Base-by-base conservation (phyloP, 371 early-diverging fungal genomes). In the Lichtheimia corymbifera region DNA sequence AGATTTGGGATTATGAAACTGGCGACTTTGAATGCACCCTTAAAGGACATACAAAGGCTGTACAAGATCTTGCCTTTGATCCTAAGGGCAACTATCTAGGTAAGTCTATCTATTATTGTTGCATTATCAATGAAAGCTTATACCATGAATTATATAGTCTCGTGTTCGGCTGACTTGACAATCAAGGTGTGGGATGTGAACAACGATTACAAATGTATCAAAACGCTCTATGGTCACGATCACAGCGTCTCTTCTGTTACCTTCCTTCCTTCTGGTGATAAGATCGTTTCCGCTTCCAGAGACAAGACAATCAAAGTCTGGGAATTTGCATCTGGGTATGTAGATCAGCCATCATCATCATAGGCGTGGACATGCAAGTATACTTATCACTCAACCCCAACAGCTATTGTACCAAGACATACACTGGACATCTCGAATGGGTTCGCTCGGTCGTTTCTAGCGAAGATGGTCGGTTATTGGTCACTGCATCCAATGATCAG, bases 1-100 rank as follows among this genome's bases (percentile, higher is more conserved):
- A 92, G 63, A 83, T 97, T 50, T 96, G 92, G 91, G 97, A 96
- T 78, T 86, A 86, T 53, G 97, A 96, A 70, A 78, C 91, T 5
- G 96, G 94, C 35, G 92, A 91, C 52, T 93, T 90, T 71, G 97
- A 96, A 68, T 73, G 91, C 45, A 92, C 95, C 0, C 74, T 96
- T 2, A 95, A 95, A 62, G 96, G 96, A 30, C 97, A 97, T 68
- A 97, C 97, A 5, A 95, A 95, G 63, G 83, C 95, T 13, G 94
- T 97, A 13, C 90, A 92, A 64, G 92, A 88, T 73, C 62, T 97
- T 35, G 83, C 86, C 0, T 95, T 92, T 68, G 92, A 93, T 67
- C 67, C 89, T 17, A 92, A 91, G 59, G 96, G 95, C 28, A 80
- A 85, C 22, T 77, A 80, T 58, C 71, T 93, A 28, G 87, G 88